Percentiles rank a stretch among this genome's conserved stretches.
These are phyloP conservation scores for Dipodascopsis tothii DNA, from an alignment of 805 yeast species.

Conservation along the genomic window DNA sequence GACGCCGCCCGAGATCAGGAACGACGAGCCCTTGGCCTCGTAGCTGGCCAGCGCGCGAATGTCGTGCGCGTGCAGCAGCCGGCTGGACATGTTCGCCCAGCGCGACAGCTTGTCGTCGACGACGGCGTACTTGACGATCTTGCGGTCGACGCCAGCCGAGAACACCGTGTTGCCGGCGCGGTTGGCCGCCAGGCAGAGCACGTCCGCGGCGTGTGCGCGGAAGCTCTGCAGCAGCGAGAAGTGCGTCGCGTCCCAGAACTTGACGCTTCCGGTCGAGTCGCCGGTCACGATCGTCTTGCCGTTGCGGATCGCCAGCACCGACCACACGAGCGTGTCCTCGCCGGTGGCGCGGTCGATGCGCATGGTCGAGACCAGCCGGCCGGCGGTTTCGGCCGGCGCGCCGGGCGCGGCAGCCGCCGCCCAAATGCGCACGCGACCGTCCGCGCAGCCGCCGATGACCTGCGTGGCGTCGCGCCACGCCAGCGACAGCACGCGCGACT, in stretches of 20 bases:
- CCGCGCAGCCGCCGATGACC: conserved; percentile 90
- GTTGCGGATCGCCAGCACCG: conserved; percentile 55
- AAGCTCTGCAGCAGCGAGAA: conserved; percentile 75
- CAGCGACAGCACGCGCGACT: conserved; percentile 64
- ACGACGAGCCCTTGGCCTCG: conserved; percentile 39
- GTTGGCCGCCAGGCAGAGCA: conserved; percentile 62
- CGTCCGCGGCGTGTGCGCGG: conserved; percentile 84
- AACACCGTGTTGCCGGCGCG: conserved; percentile 56
- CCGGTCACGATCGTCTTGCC: conserved; percentile 81
- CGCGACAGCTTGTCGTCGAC: conserved; percentile 39
- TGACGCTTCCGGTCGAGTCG: conserved; percentile 90
- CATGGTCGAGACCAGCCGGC: conserved; percentile 74
- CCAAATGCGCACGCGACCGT: conserved; percentile 88
- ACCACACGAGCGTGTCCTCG: conserved; percentile 89
- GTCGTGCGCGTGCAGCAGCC: conserved; percentile 69
- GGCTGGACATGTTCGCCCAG: conserved; percentile 72
- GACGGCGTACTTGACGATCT: conserved; percentile 63
- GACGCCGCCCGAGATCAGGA: conserved; percentile 76
- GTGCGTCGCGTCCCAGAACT: conserved; percentile 81
- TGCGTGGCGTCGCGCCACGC: conserved; percentile 63
- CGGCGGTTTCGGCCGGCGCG: conserved; percentile 27
- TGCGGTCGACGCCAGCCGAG: conserved; percentile 90
- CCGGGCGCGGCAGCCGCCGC: conserved; percentile 33
- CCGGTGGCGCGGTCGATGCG: conserved; percentile 82
- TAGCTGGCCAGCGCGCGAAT: conserved; percentile 24